phyloP scores from a whole-genome alignment of 495 filamentous ascomycete genomes.

The Talaromyces adpressus region DNA sequence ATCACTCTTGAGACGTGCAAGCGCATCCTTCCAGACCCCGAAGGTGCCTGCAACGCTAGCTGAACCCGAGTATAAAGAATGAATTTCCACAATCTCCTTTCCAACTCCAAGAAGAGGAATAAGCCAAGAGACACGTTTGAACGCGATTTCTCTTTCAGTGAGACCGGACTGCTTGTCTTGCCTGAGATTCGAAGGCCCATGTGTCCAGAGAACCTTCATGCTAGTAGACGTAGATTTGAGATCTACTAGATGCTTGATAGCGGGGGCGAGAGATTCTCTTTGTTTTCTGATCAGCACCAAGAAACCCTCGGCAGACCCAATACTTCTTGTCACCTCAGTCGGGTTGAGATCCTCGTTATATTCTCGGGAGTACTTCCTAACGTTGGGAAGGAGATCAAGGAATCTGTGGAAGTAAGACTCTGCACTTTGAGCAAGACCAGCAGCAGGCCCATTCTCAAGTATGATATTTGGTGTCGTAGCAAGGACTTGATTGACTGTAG shows the following conservation, averaged over 20 bases:
- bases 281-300: slow-evolving; percentile 63
- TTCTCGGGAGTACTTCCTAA: slow-evolving; percentile 55
- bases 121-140: slow-evolving; percentile 39
- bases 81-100: slow-evolving; percentile 43
- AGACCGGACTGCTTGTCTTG: slow-evolving; percentile 17
- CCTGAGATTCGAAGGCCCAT: slow-evolving; percentile 21
- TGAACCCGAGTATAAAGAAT: slow-evolving; percentile 50
- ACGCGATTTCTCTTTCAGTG: slow-evolving; percentile 15
- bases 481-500: slow-evolving; percentile 60
- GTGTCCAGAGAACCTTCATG: slow-evolving; percentile 37
- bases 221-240: slow-evolving; percentile 30
- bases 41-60: slow-evolving; percentile 39
- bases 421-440: slow-evolving; percentile 28
- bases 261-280: slow-evolving; percentile 44
- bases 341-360: slow-evolving; percentile 79
- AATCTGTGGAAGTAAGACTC: slow-evolving; percentile 73
- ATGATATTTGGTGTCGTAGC: slow-evolving; percentile 37
- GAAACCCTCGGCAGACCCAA: slow-evolving; percentile 77
- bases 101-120: slow-evolving; percentile 40
- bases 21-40: slow-evolving; percentile 39
- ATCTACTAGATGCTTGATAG: slow-evolving; percentile 27
- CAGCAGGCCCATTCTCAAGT: slow-evolving; percentile 13
- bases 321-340: slow-evolving; percentile 67
- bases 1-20: slow-evolving; percentile 29
- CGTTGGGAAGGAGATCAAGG: slow-evolving; percentile 60